These are phyloP conservation scores for Exutisphaerella laricina DNA, from an alignment of 2,329 filamentous ascomycete genomes.

Conservation along the genomic window DNA sequence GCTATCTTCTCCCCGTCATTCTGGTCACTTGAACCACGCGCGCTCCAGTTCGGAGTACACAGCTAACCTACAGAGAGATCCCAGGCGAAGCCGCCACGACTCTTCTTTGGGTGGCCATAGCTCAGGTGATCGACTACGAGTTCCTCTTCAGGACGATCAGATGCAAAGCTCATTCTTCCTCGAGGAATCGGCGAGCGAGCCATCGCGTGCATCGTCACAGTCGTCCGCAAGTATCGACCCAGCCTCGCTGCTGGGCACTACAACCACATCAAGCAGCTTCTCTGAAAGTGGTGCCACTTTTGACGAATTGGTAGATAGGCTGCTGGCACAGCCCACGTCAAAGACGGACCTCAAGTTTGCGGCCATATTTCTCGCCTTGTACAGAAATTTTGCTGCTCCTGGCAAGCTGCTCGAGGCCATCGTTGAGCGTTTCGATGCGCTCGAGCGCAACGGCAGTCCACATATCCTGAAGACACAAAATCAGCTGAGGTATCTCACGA, in stretches of 20 bases:
- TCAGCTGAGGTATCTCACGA: conserved; percentile 76
- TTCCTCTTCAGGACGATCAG: conserved; percentile 38
- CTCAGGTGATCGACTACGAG: conserved; percentile 26
- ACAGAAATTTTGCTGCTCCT: conserved; percentile 87
- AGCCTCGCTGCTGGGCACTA: conserved; percentile 16
- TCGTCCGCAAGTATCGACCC: conserved; percentile 57
- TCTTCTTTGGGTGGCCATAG: conserved; percentile 28
- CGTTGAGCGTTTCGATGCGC: conserved; percentile 65
- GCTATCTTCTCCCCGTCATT: conserved; percentile 36
- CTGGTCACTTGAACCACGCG: conserved; percentile 37
- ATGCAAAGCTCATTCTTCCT: conserved; percentile 54
- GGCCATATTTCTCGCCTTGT: conserved; percentile 84
- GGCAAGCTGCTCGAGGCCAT: conserved; percentile 71
- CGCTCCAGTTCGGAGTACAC: conserved; percentile 46
- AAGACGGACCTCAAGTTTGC: conserved; percentile 85
- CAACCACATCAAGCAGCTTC: conserved; percentile 24
- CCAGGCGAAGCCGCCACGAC: conserved; percentile 30
- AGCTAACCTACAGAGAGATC: conserved; percentile 24
- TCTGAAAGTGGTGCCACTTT: conserved; percentile 54
- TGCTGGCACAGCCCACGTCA: conserved; percentile 74
- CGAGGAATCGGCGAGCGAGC: conserved; percentile 60
- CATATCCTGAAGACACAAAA: conserved; percentile 72
- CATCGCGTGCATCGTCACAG: conserved; percentile 59
- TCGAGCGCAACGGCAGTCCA: conserved; percentile 60
- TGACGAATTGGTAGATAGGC: conserved; percentile 65